Base-by-base conservation (phyloP, 1,284 basidiomycete genomes). In the Fomitopsis betulina region DNA sequence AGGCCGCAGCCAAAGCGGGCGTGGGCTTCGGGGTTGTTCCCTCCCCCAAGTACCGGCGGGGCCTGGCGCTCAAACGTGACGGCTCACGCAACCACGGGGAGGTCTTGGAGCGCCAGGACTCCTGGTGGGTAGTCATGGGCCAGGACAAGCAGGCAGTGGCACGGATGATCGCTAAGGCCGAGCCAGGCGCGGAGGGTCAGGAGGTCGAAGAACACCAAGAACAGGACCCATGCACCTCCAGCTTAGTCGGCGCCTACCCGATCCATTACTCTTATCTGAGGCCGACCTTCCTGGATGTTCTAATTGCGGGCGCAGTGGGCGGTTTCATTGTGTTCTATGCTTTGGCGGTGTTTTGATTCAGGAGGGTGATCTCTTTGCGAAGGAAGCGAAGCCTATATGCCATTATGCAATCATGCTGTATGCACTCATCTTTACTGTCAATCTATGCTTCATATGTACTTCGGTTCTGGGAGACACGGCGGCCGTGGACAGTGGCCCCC, bases 281-380 rank as follows among this genome's bases (percentile, higher is more conserved):
- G 42, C 56, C 50, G 50, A 63, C 61, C 35, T 68, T 64, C 59
- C 50, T 66, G 49, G 65, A 68, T 53, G 56, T 63, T 12, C 59
- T 68, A 40, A 30, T 68, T 47, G 65, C 63, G n/a, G 64, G 57
- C 23, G 65, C 62, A 40, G 43, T 68, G 32, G 65, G 67, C 57
- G 65, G 65, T 45, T 56, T 64, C 4, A 51, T 64, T 17, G 58
- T 66, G 33, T 59, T 61, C 45, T 61, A 59, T 40, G 62, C 58
- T 51, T 54, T 66, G 49, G 60, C 54, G 21, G 30, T 61, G 27
- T 32, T 55, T 47, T 57, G 53, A 37, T 21, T 53, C 39, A 38
- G 38, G 39, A 53, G 37, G n/a, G 23, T 33, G 35, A 40, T 35
- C 51, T 49, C 23, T 17, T 8, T 21, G 49, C 42, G 53, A 45